Percentiles rank a stretch among this genome's conserved stretches.
Evolutionary conservation across 2,329 filamentous ascomycete genomes (phyloP).

Genomic region (Diplodia sapinea): DNA sequence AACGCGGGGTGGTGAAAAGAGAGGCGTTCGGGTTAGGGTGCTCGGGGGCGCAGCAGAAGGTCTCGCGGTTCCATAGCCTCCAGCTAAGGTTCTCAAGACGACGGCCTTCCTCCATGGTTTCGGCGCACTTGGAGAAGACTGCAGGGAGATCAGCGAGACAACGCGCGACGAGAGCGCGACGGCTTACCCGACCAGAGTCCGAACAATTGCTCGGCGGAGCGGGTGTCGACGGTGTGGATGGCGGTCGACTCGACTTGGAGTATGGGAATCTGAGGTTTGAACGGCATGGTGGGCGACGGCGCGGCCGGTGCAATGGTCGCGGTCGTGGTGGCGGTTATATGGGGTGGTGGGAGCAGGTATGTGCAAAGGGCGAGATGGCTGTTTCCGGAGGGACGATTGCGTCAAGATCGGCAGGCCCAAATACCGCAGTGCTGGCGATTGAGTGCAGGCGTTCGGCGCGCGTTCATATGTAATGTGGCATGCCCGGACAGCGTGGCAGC

Average conservation of each 20-base stretch:
- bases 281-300: slow-evolving; percentile 68
- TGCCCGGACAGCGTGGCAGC: slow-evolving; percentile 32
- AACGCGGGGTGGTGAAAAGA: slow-evolving; percentile 35
- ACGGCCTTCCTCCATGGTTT: slow-evolving; percentile 90
- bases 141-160: slow-evolving; percentile 36
- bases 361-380: slow-evolving; percentile 33
- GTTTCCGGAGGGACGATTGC: slow-evolving; percentile 36
- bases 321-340: slow-evolving; percentile 33
- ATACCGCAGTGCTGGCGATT: slow-evolving; percentile 30
- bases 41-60: slow-evolving; percentile 79
- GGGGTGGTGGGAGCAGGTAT: slow-evolving; percentile 7
- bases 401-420: slow-evolving; percentile 37
- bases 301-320: slow-evolving; percentile 31
- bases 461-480: slow-evolving; percentile 29
- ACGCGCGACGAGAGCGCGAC: slow-evolving; percentile 24
- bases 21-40: slow-evolving; percentile 44
- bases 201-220: slow-evolving; percentile 89
- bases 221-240: slow-evolving; percentile 93
- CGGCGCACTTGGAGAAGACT: slow-evolving; percentile 95
- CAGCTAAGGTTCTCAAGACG: slow-evolving; percentile 94
- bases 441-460: slow-evolving; percentile 25
- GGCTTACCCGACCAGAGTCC: slow-evolving; percentile 93
- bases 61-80: slow-evolving; percentile 93
- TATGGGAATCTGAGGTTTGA: slow-evolving; percentile 81
- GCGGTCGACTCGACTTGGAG: slow-evolving; percentile 89